Percentiles rank a stretch among this genome's conserved stretches.
Evolutionary conservation across 2,329 filamentous ascomycete species (phyloP).

Genomic region (Fonsecaea multimorphosa): DNA sequence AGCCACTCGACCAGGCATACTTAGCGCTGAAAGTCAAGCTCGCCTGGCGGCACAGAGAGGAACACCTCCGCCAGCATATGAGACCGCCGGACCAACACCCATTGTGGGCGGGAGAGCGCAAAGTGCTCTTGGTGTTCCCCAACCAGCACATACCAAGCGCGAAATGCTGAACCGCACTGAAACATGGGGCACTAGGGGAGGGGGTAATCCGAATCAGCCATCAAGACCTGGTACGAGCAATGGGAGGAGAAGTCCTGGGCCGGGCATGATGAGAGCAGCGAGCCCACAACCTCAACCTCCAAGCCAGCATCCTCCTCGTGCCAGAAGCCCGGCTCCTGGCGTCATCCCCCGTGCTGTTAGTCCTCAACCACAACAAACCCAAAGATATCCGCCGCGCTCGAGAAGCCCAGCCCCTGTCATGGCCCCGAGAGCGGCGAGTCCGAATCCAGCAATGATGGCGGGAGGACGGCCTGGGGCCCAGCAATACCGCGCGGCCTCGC

Average conservation of each 20-base stretch:
- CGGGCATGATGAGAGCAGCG: conserved; percentile 33
- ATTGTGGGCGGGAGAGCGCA: conserved; percentile 24
- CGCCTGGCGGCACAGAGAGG: conserved; percentile 67
- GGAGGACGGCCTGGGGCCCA: conserved; percentile 13
- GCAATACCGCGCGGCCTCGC: conserved; percentile 33
- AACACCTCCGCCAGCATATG: conserved; percentile 88
- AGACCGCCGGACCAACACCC: conserved; percentile 56
- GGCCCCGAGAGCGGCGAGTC: conserved; percentile 13
- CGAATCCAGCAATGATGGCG: conserved; percentile 29
- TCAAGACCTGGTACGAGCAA: conserved; percentile 35
- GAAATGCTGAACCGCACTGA: conserved; percentile 96
- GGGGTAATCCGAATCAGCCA: conserved; percentile 27
- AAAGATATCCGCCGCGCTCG: conserved; percentile 25
- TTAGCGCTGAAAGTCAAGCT: conserved; percentile 47
- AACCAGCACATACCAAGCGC: conserved; percentile 87
- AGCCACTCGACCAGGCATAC: conserved; percentile 39
- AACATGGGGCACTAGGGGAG: conserved; percentile 64
- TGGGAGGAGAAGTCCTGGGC: conserved; percentile 36
- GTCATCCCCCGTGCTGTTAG: conserved; percentile 36
- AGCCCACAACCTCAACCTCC: conserved; percentile 33
- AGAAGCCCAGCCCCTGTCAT: conserved; percentile 35
- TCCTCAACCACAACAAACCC: conserved; percentile 34
- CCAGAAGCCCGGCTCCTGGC: conserved; percentile 35
- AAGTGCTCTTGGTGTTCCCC: conserved; percentile 58
- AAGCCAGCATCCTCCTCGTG: conserved; percentile 26